Conservation (phyloP, 129 eudicot species). For the Flaveria robusta region DNA sequence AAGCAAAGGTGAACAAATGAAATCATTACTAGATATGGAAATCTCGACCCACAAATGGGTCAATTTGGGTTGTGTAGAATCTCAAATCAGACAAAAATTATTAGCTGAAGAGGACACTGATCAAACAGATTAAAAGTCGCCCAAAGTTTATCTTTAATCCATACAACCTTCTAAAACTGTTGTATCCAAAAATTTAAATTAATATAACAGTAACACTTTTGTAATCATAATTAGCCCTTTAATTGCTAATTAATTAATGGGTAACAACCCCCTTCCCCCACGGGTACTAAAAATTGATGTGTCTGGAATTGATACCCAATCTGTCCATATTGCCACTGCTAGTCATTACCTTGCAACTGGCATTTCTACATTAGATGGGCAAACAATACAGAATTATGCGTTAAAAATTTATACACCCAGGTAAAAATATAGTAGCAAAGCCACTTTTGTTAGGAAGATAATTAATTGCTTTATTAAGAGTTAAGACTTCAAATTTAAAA, state of each 20-base stretch:
- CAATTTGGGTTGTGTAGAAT: not conserved
- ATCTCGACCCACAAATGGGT: not conserved
- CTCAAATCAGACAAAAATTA: not conserved
- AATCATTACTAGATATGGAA: not conserved
- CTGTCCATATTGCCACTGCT: not conserved
- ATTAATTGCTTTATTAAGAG: not conserved
- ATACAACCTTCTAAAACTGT: not conserved
- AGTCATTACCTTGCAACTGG: not conserved
- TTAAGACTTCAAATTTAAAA: not conserved
- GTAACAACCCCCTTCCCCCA: not conserved
- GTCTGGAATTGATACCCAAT: not conserved
- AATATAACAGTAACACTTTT: not conserved
- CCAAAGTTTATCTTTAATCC: not conserved
- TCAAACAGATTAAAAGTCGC: not conserved
- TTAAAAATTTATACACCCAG: slow-evolving; percentile 1
- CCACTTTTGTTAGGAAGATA: not conserved
- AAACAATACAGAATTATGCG: not conserved
- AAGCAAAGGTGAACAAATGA: not conserved
- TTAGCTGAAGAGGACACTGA: not conserved
- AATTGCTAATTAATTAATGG: not conserved
- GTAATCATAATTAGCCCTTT: not conserved
- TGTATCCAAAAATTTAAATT: not conserved
- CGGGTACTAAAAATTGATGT: not conserved
- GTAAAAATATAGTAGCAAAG: not conserved
- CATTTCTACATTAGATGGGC: not conserved